Evolutionary conservation across 2,329 filamentous ascomycete genomes (phyloP).

Genomic region (Acephala macrosclerotiorum): DNA sequence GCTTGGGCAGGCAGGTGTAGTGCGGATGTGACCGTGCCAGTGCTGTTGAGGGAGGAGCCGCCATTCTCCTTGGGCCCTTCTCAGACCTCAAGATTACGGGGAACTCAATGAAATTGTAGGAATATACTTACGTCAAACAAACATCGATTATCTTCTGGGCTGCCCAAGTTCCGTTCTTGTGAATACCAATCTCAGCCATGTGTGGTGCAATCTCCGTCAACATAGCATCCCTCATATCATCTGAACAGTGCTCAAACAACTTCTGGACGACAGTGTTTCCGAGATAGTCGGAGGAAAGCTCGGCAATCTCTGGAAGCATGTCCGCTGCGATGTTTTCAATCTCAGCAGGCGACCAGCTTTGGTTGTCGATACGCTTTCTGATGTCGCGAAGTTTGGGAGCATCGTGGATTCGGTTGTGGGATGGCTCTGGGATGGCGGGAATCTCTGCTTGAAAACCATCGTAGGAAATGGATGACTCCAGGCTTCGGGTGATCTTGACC

Average conservation of each 20-base stretch:
- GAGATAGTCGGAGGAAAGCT: slow-evolving; percentile 93
- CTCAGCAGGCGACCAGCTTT: slow-evolving; percentile 82
- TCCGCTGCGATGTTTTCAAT: slow-evolving; percentile 91
- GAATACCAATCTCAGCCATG: slow-evolving; percentile 93
- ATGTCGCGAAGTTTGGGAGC: slow-evolving; percentile 95
- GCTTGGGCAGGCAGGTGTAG: too few species aligned
- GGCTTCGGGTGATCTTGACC: slow-evolving; percentile 72
- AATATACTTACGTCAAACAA: slow-evolving; percentile 7
- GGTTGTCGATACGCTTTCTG: slow-evolving; percentile 96
- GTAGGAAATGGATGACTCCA: slow-evolving; percentile 81
- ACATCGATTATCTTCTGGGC: slow-evolving; percentile 99
- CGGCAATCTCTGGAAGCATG: slow-evolving; percentile 96
- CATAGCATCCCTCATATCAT: slow-evolving; percentile 91
- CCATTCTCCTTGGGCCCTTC: too few species aligned
- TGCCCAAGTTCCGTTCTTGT: slow-evolving; percentile 99
- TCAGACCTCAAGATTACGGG: too few species aligned
- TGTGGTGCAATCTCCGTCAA: slow-evolving; percentile 86
- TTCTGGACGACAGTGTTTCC: slow-evolving; percentile 99
- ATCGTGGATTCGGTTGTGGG: slow-evolving; percentile 88
- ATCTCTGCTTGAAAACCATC: slow-evolving; percentile 81
- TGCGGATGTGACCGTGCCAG: too few species aligned
- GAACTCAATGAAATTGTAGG: too few species aligned
- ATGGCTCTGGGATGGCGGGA: slow-evolving; percentile 86
- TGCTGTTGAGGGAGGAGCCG: too few species aligned
- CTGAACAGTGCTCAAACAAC: slow-evolving; percentile 94